Percentiles rank a stretch among this genome's conserved stretches.
Conservation (phyloP, 116 monocot species). For the Cymodocea nodosa region DNA sequence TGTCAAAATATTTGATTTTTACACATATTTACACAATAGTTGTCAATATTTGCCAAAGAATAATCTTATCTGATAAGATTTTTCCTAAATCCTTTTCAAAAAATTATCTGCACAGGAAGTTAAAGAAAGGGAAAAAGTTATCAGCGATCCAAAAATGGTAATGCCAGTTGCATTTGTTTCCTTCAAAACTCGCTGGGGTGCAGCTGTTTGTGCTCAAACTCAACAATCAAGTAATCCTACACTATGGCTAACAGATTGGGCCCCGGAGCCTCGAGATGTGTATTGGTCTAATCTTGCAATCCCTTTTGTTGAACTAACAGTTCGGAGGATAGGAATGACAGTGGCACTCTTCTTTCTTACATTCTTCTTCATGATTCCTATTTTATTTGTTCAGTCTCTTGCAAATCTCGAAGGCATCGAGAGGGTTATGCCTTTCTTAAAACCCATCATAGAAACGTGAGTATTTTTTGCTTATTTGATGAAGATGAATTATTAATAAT, state of each 20-base stretch:
- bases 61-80: too few species aligned
- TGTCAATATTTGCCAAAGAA: too few species aligned
- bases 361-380: constrained; percentile 94
- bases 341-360: constrained; percentile 71
- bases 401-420: constrained; percentile 84
- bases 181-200: constrained; percentile 75
- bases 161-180: constrained; percentile 93
- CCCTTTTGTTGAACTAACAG: constrained; percentile 64
- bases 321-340: constrained; percentile 68
- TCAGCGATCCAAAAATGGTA: constrained; percentile 52
- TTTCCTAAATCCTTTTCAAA: too few species aligned
- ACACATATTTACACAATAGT: too few species aligned
- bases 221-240: constrained; percentile 94
- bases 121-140: constrained; percentile 56
- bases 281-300: constrained; percentile 91
- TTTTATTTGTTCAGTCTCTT: constrained; percentile 87
- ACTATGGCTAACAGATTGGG: constrained; percentile 94
- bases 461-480: constrained; percentile 7
- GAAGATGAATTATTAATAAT: too few species aligned
- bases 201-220: constrained; percentile 98
- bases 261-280: constrained; percentile 95
- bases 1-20: too few species aligned
- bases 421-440: constrained; percentile 62
- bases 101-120: constrained; percentile 38
- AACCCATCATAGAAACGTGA: constrained; percentile 68